Evolutionary conservation across 768 basidiomycete species (phyloP).

Genomic region (Termitomyces sp.): DNA sequence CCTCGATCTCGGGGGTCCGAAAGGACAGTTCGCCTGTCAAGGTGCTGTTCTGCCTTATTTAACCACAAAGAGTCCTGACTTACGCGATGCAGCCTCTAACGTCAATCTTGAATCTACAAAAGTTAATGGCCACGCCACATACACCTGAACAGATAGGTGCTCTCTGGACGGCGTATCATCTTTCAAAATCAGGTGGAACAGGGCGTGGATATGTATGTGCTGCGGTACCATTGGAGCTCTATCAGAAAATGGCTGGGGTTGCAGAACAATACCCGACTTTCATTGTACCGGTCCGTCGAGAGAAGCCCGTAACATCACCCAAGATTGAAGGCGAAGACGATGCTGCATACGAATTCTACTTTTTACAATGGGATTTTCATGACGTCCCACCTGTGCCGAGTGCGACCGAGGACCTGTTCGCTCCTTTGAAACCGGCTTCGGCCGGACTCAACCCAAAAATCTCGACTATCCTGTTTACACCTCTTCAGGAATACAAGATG

Average conservation of each 20-base stretch:
- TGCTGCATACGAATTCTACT: constrained; percentile 72
- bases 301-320: constrained; percentile 17
- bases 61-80: neutral
- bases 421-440: constrained; percentile 20
- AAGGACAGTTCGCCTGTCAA: constrained; percentile 68
- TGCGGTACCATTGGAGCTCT: constrained; percentile 65
- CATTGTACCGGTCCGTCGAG: constrained; percentile 73
- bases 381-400: constrained; percentile 58
- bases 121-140: constrained; percentile 62
- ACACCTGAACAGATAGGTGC: constrained; percentile 69
- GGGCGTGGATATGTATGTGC: constrained; percentile 86
- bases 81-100: constrained; percentile 59
- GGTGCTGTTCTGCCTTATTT: constrained; percentile 27
- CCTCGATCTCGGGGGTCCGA: constrained; percentile 22
- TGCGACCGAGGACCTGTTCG: constrained; percentile 40
- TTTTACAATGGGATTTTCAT: constrained; percentile 89
- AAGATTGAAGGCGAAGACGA: constrained; percentile 25
- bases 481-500: constrained; percentile 89
- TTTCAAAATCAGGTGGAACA: constrained; percentile 71
- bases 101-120: constrained; percentile 72
- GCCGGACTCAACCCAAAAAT: constrained; percentile 37
- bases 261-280: constrained; percentile 72
- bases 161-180: constrained; percentile 89
- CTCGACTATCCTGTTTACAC: constrained; percentile 87
- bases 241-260: constrained; percentile 60